Evolutionary conservation across 2,329 filamentous ascomycete genomes (phyloP).

Genomic region (Beauveria sp.): DNA sequence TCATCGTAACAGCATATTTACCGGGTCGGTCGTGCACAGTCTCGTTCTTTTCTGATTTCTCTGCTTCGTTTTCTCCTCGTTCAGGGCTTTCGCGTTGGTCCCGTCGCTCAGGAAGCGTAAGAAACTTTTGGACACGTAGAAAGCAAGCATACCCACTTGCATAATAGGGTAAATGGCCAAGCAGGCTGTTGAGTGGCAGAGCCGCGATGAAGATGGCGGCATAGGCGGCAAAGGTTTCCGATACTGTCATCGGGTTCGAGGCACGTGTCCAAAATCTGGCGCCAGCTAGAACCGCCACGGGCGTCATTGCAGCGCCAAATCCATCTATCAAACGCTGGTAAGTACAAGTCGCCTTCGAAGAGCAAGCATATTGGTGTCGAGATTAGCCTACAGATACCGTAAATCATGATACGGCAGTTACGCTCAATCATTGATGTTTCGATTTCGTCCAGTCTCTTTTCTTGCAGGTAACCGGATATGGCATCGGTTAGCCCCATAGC

Average conservation of each 20-base stretch:
- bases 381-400: neutral
- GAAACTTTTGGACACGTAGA: neutral
- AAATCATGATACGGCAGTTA: neutral
- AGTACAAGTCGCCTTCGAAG: too few species aligned
- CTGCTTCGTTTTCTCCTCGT: neutral
- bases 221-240: neutral
- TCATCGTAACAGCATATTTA: neutral
- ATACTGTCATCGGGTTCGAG: neutral
- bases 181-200: neutral
- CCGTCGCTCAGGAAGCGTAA: neutral
- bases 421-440: neutral
- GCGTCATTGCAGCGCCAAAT: neutral
- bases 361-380: too few species aligned
- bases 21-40: too few species aligned
- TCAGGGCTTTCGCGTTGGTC: neutral
- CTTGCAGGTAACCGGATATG: neutral
- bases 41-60: neutral
- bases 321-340: neutral
- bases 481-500: neutral
- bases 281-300: neutral
- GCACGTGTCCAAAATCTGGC: slow-evolving; percentile 1
- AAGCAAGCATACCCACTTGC: neutral
- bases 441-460: neutral
- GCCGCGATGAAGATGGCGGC: neutral
- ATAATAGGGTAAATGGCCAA: neutral